These are phyloP conservation scores for Mycogone perniciosa DNA, from an alignment of 2,329 filamentous ascomycete genomes.

Conservation along the genomic window DNA sequence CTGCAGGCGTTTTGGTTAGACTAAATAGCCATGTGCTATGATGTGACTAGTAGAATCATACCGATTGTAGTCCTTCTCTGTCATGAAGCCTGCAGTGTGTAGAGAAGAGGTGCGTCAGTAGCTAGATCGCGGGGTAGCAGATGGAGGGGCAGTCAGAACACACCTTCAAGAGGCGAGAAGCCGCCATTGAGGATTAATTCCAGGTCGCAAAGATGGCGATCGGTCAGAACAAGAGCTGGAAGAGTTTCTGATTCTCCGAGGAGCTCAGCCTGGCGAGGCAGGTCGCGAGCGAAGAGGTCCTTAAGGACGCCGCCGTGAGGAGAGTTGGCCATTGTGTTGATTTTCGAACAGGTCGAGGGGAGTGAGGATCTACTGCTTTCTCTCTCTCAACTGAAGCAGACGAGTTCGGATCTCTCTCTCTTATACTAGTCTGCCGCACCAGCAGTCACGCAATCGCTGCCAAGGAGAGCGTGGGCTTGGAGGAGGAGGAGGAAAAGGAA, in stretches of 20 bases:
- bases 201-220: conserved; percentile 95
- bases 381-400: background rate
- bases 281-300: conserved; percentile 93
- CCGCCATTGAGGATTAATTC: conserved; percentile 96
- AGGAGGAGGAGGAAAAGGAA: background rate
- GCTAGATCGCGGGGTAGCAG: conserved; percentile 1
- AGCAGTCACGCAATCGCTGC: background rate
- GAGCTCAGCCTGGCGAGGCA: conserved; percentile 73
- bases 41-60: conserved; percentile 34
- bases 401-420: too few species aligned
- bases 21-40: background rate
- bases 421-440: background rate
- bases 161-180: conserved; percentile 95
- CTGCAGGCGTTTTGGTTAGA: conserved; percentile 37
- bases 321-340: conserved; percentile 54
- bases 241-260: conserved; percentile 77
- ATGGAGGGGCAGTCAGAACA: conserved; percentile 26
- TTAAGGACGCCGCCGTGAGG: conserved; percentile 93
- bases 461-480: background rate
- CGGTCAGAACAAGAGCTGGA: conserved; percentile 75
- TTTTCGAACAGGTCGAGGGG: too few species aligned
- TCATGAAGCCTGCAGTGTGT: conserved; percentile 74
- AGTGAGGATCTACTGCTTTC: background rate
- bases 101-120: background rate
- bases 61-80: conserved; percentile 93